A percentile compares a stretch with the other conserved stretches of the same genome.
phyloP scores from a whole-genome alignment of 2,329 filamentous ascomycete species.

The Xylariaceae sp. region DNA sequence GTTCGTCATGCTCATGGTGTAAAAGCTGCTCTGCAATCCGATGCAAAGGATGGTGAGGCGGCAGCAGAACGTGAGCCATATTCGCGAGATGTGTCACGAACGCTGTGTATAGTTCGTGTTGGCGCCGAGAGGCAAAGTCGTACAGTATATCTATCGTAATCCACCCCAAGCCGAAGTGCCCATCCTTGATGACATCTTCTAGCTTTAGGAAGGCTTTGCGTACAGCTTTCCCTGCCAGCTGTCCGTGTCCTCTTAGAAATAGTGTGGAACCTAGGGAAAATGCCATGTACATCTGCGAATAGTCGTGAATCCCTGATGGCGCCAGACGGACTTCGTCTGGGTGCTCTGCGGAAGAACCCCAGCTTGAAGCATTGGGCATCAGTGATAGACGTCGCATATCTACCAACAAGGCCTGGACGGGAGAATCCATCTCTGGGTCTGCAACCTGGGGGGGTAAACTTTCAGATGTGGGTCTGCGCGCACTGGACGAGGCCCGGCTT shows the following conservation, averaged over 20 bases:
- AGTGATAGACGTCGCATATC: background rate
- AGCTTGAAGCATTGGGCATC: background rate
- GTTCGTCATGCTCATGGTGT: background rate
- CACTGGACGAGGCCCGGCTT: background rate
- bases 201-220: conserved; percentile 7
- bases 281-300: conserved; percentile 7
- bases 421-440: background rate
- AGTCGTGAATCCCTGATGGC: background rate
- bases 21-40: background rate
- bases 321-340: background rate
- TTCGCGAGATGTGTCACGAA: background rate
- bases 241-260: conserved; percentile 1
- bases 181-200: conserved; percentile 1
- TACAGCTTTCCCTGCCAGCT: conserved; percentile 9
- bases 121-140: conserved; percentile 3
- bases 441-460: background rate
- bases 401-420: background rate
- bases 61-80: background rate
- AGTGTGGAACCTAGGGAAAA: conserved; percentile 3
- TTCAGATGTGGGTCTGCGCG: background rate
- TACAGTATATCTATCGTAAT: conserved; percentile 4
- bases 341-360: background rate
- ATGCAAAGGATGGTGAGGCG: background rate
- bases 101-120: background rate
- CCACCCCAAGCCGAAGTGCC: conserved; percentile 4